Evolutionary conservation across 768 basidiomycete genomes (phyloP).

Genomic region (Boletus bicolor): DNA sequence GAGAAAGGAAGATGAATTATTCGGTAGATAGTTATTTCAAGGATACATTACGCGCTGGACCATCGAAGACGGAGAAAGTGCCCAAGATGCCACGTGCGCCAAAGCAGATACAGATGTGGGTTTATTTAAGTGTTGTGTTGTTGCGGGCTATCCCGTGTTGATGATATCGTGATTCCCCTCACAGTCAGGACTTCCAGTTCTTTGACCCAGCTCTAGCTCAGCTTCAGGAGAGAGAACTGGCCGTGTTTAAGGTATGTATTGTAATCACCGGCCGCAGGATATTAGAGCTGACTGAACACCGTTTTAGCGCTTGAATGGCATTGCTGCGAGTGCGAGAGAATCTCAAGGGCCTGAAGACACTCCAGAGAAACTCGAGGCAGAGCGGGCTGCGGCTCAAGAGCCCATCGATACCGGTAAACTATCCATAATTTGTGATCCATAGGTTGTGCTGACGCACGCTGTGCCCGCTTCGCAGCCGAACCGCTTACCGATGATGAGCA

Average conservation of each 20-base stretch:
- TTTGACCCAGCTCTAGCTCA: conserved; percentile 77
- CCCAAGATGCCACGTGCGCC: conserved; percentile 83
- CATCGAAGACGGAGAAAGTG: conserved; percentile 76
- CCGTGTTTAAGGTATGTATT: conserved; percentile 63
- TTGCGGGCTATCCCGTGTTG: neutral
- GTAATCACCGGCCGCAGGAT: neutral
- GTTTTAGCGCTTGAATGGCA: conserved; percentile 59
- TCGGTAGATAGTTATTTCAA: conserved; percentile 96
- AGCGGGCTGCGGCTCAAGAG: conserved; percentile 74
- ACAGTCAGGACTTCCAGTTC: conserved; percentile 95
- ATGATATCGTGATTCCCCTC: neutral
- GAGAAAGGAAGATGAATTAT: conserved; percentile 91
- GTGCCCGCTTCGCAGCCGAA: conserved; percentile 56
- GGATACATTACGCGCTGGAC: conserved; percentile 78
- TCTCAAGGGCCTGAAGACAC: conserved; percentile 69
- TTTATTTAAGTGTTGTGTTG: conserved; percentile 4
- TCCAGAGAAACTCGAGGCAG: conserved; percentile 80
- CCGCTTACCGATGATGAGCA: conserved; percentile 87
- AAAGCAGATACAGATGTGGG: conserved; percentile 82
- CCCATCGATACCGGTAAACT: conserved; percentile 77
- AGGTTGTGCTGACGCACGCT: neutral
- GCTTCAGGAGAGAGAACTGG: conserved; percentile 84
- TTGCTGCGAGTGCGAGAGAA: conserved; percentile 62
- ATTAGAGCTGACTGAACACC: neutral
- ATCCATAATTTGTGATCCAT: neutral